Evolutionary conservation across 2,329 filamentous ascomycete species (phyloP).

Genomic region (Aspergillus clavatus): DNA sequence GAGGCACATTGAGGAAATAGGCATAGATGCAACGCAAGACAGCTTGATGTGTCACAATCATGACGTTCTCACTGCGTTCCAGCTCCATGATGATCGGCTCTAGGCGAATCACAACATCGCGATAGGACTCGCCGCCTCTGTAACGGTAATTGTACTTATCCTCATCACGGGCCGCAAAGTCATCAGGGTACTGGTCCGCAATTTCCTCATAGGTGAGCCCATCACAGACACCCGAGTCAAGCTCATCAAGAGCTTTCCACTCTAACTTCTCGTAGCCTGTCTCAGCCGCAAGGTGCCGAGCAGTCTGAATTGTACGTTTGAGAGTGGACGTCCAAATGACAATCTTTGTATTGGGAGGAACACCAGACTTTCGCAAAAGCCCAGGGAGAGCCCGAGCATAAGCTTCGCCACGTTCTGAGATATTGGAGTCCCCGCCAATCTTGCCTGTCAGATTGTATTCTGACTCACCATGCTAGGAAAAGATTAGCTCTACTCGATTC

Average conservation of each 20-base stretch:
- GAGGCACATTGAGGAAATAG: conserved; percentile 97
- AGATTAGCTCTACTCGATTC: conserved; percentile 14
- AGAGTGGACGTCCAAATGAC: conserved; percentile 73
- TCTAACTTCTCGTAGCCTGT: conserved; percentile 81
- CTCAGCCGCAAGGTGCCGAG: conserved; percentile 70
- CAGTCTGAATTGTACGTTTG: conserved; percentile 84
- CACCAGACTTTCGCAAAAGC: conserved; percentile 78
- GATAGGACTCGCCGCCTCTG: conserved; percentile 89
- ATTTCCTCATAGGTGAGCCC: conserved; percentile 96
- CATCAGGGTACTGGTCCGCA: conserved; percentile 82
- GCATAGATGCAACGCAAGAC: conserved; percentile 96
- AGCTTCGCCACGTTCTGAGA: conserved; percentile 79
- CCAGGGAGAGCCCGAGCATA: conserved; percentile 83
- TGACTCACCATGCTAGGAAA: conserved; percentile 79
- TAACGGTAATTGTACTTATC: conserved; percentile 99
- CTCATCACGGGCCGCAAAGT: conserved; percentile 91
- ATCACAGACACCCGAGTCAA: conserved; percentile 94
- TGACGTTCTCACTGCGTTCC: conserved; percentile 90
- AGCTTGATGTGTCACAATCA: conserved; percentile 97
- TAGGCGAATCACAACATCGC: conserved; percentile 93
- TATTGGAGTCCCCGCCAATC: conserved; percentile 85
- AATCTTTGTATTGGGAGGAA: conserved; percentile 60
- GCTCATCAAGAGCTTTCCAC: conserved; percentile 97
- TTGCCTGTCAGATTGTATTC: conserved; percentile 84
- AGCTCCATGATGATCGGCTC: conserved; percentile 99